phyloP scores from a whole-genome alignment of 2,329 filamentous ascomycete genomes.

The Cladosporium sphaerospermum region DNA sequence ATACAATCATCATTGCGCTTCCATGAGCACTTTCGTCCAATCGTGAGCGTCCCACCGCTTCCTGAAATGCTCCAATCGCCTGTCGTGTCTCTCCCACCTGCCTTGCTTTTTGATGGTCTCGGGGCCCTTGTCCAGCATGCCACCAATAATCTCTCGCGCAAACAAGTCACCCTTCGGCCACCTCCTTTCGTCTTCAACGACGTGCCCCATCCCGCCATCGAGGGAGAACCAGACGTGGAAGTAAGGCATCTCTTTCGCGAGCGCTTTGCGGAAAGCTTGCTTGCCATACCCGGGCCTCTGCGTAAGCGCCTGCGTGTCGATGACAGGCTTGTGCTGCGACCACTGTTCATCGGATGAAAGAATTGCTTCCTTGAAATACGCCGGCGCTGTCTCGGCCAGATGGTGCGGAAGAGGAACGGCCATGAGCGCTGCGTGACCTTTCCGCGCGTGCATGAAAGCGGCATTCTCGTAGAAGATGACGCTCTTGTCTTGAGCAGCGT shows the following conservation, averaged over 20 bases:
- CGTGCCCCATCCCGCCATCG: constrained; percentile 84
- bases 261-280: constrained; percentile 69
- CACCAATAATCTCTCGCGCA: constrained; percentile 82
- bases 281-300: constrained; percentile 64
- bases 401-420: constrained; percentile 84
- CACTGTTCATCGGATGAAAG: constrained; percentile 84
- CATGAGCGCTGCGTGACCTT: constrained; percentile 76
- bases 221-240: constrained; percentile 96
- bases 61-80: constrained; percentile 68
- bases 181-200: constrained; percentile 76
- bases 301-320: constrained; percentile 68
- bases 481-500: constrained; percentile 84
- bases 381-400: constrained; percentile 83
- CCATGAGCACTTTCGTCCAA: constrained; percentile 64
- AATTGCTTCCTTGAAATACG: constrained; percentile 94
- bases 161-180: constrained; percentile 94
- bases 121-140: constrained; percentile 78
- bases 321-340: constrained; percentile 90
- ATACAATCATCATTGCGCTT: constrained; percentile 22
- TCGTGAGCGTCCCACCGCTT: constrained; percentile 90
- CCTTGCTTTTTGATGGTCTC: constrained; percentile 88
- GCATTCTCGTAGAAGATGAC: constrained; percentile 98
- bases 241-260: constrained; percentile 96
- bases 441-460: constrained; percentile 63
- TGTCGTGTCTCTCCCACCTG: constrained; percentile 66